Conservation (phyloP, 2,329 filamentous ascomycete genomes). For the Colletotrichum theobromicola region DNA sequence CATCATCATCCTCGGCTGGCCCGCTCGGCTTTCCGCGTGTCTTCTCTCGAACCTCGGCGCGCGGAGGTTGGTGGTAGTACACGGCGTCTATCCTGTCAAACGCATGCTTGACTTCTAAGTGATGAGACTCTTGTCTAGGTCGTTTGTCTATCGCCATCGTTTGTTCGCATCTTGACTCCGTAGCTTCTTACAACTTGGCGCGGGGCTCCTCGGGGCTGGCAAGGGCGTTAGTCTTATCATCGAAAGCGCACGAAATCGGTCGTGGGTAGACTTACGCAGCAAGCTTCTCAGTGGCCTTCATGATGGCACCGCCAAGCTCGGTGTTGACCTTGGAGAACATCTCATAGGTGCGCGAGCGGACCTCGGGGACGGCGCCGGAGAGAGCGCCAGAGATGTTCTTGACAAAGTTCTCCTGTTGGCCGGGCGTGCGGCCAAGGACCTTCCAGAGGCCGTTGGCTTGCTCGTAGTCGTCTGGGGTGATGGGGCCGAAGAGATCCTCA, state of each 20-base stretch:
- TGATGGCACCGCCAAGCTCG: conserved; percentile 57
- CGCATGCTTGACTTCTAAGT: not conserved
- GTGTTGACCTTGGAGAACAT: conserved; percentile 65
- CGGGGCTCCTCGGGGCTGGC: conserved; percentile 6
- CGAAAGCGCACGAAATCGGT: too few relatives aligned
- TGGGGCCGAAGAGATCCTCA: conserved; percentile 46
- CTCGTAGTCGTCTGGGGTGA: conserved; percentile 55
- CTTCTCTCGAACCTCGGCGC: not conserved
- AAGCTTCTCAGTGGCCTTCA: conserved; percentile 56
- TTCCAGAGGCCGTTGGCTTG: conserved; percentile 55
- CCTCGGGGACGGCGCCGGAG: conserved; percentile 55
- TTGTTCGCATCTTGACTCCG: not conserved
- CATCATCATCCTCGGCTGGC: not conserved
- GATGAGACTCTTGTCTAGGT: not conserved
- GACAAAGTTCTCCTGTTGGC: conserved; percentile 67
- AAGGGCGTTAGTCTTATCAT: not conserved
- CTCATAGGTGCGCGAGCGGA: conserved; percentile 62
- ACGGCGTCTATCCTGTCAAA: not conserved
- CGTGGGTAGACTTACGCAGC: conserved; percentile 31
- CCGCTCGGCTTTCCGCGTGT: not conserved
- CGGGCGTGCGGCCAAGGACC: conserved; percentile 50
- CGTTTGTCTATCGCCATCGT: not conserved
- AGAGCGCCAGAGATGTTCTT: conserved; percentile 64
- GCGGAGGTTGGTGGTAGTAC: not conserved
- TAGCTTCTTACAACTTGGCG: conserved; percentile 9